Conservation (phyloP, 495 filamentous ascomycete genomes). For the Haplographium delicatum region DNA sequence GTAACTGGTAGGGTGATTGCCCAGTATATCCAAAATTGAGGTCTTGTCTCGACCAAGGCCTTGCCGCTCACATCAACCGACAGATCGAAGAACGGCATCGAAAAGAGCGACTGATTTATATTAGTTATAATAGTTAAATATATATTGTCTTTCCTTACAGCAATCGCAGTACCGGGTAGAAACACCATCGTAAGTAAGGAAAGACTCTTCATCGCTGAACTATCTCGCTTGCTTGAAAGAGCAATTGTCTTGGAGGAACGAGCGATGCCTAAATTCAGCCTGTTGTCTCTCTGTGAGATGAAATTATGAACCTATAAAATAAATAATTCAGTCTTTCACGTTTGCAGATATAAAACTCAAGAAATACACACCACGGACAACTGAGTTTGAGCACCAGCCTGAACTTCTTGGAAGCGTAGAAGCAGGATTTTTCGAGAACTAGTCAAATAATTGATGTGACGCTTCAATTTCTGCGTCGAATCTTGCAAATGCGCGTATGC, state of each 20-base stretch:
- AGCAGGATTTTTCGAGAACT: too few relatives aligned
- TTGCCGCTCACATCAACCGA: background rate
- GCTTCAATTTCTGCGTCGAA: too few relatives aligned
- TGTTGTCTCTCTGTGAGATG: background rate
- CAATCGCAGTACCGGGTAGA: conserved; percentile 44
- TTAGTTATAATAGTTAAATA: background rate
- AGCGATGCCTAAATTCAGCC: background rate
- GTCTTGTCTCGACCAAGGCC: background rate
- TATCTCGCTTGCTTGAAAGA: conserved; percentile 46
- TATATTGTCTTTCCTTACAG: conserved; percentile 8
- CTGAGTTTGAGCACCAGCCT: too few relatives aligned
- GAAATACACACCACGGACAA: too few relatives aligned
- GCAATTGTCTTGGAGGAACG: conserved; percentile 29
- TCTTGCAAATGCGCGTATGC: too few relatives aligned
- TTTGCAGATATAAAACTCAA: too few relatives aligned
- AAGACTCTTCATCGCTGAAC: conserved; percentile 46
- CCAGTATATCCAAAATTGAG: background rate
- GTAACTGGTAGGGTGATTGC: background rate
- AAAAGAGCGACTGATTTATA: background rate
- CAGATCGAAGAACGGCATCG: background rate
- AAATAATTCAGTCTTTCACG: too few relatives aligned
- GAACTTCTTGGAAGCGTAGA: too few relatives aligned
- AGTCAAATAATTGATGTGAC: too few relatives aligned
- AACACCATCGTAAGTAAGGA: conserved; percentile 48
- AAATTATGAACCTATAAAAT: background rate